These are phyloP conservation scores for Camellia lanceoleosa DNA, from an alignment of 148 eudicot species.

Conservation along the genomic window DNA sequence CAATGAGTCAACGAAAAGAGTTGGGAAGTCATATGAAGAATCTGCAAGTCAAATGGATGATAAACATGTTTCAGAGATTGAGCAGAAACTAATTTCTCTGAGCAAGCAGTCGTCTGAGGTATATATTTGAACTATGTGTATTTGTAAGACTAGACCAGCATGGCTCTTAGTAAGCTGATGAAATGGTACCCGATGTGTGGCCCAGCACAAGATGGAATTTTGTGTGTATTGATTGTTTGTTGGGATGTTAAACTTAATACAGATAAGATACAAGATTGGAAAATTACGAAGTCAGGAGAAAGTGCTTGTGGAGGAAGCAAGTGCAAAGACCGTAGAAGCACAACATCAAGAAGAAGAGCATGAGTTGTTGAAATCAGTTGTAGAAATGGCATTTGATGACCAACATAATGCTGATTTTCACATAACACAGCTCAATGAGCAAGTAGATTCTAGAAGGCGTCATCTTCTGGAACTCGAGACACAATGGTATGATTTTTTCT, in stretches of 20 bases:
- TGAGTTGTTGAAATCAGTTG: slow-evolving; percentile 42
- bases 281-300: slow-evolving; percentile 20
- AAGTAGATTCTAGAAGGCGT: slow-evolving; percentile 29
- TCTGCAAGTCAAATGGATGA: slow-evolving; percentile 18
- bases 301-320: slow-evolving; percentile 18
- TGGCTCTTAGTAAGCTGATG: background rate
- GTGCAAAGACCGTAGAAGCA: slow-evolving; percentile 19
- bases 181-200: background rate
- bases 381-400: slow-evolving; percentile 41
- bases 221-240: background rate
- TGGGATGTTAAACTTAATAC: background rate
- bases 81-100: slow-evolving; percentile 14
- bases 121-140: background rate
- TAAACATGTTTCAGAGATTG: slow-evolving; percentile 11
- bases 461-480: slow-evolving; percentile 36
- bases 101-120: slow-evolving; percentile 21
- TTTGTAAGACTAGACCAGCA: background rate
- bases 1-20: slow-evolving; percentile 8
- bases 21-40: slow-evolving; percentile 17
- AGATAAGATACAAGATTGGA: slow-evolving; percentile 12
- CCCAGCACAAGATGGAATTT: background rate
- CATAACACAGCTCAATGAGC: slow-evolving; percentile 32
- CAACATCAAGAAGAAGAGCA: slow-evolving; percentile 37
- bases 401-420: slow-evolving; percentile 31
- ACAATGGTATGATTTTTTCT: slow-evolving; percentile 32